Percentiles rank a stretch among this genome's conserved stretches.
phyloP scores from a whole-genome alignment of 1,139 yeast genomes.

The Yamadazyma mexicana region DNA sequence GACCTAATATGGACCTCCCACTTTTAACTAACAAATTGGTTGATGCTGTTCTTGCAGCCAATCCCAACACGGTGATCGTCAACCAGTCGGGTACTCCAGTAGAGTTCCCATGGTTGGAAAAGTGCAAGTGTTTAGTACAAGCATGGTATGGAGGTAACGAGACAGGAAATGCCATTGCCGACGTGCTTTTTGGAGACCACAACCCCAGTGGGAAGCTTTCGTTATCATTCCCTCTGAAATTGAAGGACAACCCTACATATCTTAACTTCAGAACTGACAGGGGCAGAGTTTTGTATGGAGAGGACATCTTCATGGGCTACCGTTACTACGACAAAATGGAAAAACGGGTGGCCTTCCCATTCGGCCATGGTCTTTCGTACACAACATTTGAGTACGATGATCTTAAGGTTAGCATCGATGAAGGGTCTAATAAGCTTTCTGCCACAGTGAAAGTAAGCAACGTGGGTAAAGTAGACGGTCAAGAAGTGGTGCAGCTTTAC shows the following conservation, averaged over 20 bases:
- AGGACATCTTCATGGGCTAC: constrained; percentile 61
- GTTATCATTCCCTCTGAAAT: constrained; percentile 45
- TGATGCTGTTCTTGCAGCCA: constrained; percentile 45
- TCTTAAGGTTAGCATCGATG: constrained; percentile 17
- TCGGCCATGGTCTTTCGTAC: constrained; percentile 65
- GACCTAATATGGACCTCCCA: constrained; percentile 40
- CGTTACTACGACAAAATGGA: constrained; percentile 54
- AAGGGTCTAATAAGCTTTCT: constrained; percentile 12
- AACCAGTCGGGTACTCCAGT: constrained; percentile 67
- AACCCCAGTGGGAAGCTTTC: constrained; percentile 33
- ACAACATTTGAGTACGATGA: constrained; percentile 38
- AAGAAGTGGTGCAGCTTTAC: constrained; percentile 49
- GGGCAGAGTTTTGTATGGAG: constrained; percentile 57
- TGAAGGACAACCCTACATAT: constrained; percentile 46
- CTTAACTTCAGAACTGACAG: constrained; percentile 35
- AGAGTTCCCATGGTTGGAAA: constrained; percentile 55
- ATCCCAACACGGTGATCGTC: constrained; percentile 53
- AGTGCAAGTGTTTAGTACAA: constrained; percentile 50
- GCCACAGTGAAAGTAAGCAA: constrained; percentile 38
- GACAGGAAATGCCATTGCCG: constrained; percentile 26
- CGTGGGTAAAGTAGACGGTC: constrained; percentile 39
- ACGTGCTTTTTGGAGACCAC: constrained; percentile 25
- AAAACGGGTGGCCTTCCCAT: constrained; percentile 52
- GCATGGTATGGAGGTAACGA: constrained; percentile 43
- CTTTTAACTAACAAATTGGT: constrained; percentile 49